Evolutionary conservation across 768 basidiomycete genomes (phyloP), one percentile per base, ranked within the genome.

Genomic region (Boletus bicolor): DNA sequence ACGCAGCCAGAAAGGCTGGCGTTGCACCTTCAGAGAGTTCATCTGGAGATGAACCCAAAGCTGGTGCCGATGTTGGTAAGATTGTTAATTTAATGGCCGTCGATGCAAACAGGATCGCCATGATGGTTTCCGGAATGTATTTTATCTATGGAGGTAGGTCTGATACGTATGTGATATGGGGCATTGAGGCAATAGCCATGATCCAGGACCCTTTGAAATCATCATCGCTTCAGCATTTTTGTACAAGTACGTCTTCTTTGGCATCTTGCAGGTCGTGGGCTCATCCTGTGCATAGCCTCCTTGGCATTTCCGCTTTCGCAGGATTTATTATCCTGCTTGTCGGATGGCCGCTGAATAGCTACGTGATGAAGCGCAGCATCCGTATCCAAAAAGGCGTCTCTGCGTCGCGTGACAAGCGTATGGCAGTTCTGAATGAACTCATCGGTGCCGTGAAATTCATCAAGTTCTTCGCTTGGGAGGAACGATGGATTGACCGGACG

Each of bases 31-130:
- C 61, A 5, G 46, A 78, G 72, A 64, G 69, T 48, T 35, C 64
- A 15, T 55, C 62, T 42, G 66, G 58, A 50, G 73, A 74, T 55
- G 76, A 89, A 32, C 82, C 85, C 1, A 86, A 82, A 61, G 81
- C 86, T 0, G 89, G 91, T 15, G 93, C 93, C 8, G 89, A 93
- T 67, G 78, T 89, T 12, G 93, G 93, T 12, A 93, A 94, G 69
- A 91, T 95, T 50, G 90, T 94, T 52, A 91, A 92, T 60, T 72
- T 94, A 36, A 95, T 95, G 91, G 84, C 89, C 14, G 84, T 82
- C 7, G 90, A 92, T 66, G 84, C 85, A 3, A 87, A 85, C 64
- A 73, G 78, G 76, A 70, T 87, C 53, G 73, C 82, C 3, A 76
- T 77, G 73, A 82, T 78, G 51, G 61, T 76, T 7, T 81, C 86